A percentile compares a stretch with the other conserved stretches of the same genome.
phyloP scores from a whole-genome alignment of 768 basidiomycete genomes.

The Kwoniella sp. region DNA sequence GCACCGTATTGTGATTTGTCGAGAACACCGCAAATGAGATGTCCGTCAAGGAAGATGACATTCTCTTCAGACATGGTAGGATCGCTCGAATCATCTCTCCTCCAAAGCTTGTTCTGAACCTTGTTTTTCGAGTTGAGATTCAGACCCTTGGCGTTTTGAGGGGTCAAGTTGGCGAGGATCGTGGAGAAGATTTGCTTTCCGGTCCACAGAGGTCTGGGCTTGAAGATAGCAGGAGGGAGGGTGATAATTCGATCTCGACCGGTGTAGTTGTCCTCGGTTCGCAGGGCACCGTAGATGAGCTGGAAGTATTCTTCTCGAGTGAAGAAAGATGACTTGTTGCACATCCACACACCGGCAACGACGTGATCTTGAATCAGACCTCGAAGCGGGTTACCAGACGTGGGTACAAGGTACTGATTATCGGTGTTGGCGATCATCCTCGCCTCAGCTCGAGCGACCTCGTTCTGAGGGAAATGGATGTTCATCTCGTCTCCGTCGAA shows the following conservation, averaged over 20 bases:
- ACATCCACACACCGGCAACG: conserved; percentile 99
- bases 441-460: conserved; percentile 91
- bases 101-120: conserved; percentile 82
- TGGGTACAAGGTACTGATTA: conserved; percentile 98
- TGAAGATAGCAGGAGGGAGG: conserved; percentile 88
- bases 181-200: conserved; percentile 98
- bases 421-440: conserved; percentile 94
- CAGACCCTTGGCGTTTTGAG: conserved; percentile 72
- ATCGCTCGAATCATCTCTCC: conserved; percentile 56
- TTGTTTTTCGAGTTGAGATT: conserved; percentile 85
- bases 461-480: conserved; percentile 98
- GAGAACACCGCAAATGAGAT: conserved; percentile 87
- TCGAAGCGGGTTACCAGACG: conserved; percentile 94
- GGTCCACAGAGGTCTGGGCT: conserved; percentile 88
- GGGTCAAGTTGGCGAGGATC: conserved; percentile 86
- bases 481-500: conserved; percentile 99
- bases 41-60: conserved; percentile 88
- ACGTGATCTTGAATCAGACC: conserved; percentile 99
- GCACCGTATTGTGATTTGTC: conserved; percentile 99
- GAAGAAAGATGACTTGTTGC: conserved; percentile 91
- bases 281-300: conserved; percentile 87
- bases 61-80: conserved; percentile 74
- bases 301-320: conserved; percentile 95
- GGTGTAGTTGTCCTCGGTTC: conserved; percentile 76
- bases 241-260: conserved; percentile 70